Percentiles rank a stretch among this genome's conserved stretches.
Evolutionary conservation across 352 stramenopile species (phyloP).

Genomic region (Phytophthora citricola): DNA sequence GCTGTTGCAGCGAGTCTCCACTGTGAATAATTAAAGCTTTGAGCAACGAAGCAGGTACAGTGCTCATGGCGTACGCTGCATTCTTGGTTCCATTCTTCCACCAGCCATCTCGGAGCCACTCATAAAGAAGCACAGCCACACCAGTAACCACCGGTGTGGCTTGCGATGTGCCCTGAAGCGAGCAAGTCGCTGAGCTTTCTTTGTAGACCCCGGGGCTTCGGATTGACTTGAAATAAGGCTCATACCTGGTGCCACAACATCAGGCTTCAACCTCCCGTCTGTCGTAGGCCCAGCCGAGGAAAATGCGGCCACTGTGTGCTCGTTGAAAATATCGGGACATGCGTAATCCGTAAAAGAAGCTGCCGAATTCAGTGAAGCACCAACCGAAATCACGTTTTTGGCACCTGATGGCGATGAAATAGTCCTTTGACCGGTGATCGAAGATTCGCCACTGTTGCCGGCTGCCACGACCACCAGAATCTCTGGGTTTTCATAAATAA

Average conservation of each 20-base stretch:
- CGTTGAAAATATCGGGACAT: slow-evolving; percentile 75
- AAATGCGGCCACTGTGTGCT: slow-evolving; percentile 83
- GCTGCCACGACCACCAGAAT: slow-evolving; percentile 88
- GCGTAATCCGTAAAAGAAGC: slow-evolving; percentile 52
- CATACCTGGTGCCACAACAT: slow-evolving; percentile 88
- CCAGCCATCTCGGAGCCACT: slow-evolving; percentile 84
- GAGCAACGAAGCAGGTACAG: slow-evolving; percentile 70
- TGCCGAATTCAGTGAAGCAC: slow-evolving; percentile 73
- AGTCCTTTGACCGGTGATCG: slow-evolving; percentile 51
- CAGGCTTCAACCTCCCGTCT: slow-evolving; percentile 88
- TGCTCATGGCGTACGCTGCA: slow-evolving; percentile 56
- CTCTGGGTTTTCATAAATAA: slow-evolving; percentile 87
- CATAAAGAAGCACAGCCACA: slow-evolving; percentile 73
- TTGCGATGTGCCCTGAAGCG: slow-evolving; percentile 81
- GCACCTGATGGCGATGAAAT: slow-evolving; percentile 85
- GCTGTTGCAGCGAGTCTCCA: slow-evolving; percentile 55
- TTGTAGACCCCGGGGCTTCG: slow-evolving; percentile 54
- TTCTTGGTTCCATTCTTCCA: slow-evolving; percentile 75
- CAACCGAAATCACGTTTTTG: slow-evolving; percentile 88
- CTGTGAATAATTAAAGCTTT: slow-evolving; percentile 89
- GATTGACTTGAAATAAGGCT: slow-evolving; percentile 80
- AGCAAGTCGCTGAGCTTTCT: slow-evolving; percentile 67
- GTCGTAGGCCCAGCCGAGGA: slow-evolving; percentile 82
- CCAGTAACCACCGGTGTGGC: slow-evolving; percentile 79
- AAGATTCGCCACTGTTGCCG: slow-evolving; percentile 88